Evolutionary conservation across 441 rosid species (phyloP).

Genomic region (Biscutella auriculata): DNA sequence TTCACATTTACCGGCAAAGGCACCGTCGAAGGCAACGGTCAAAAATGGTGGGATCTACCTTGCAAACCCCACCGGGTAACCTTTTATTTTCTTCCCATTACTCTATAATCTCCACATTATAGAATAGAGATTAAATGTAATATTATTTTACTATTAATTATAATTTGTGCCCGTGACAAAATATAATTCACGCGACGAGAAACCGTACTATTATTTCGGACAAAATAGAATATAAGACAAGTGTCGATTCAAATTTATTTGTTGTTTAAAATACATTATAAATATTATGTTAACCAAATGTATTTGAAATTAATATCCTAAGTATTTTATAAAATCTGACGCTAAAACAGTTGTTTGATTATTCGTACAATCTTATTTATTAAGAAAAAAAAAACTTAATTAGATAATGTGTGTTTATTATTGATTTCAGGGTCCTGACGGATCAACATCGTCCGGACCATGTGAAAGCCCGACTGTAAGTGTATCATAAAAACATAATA

Average conservation of each 20-base stretch:
- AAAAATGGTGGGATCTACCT: constrained; percentile 96
- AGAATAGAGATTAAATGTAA: no score
- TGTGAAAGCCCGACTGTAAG: constrained; percentile 88
- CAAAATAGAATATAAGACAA: no score
- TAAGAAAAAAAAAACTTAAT: background rate
- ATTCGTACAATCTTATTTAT: background rate
- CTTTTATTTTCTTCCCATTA: no score
- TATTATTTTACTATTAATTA: no score
- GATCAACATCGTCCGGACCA: constrained; percentile 46
- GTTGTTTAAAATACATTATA: no score
- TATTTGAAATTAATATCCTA: no score
- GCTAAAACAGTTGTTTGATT: no score
- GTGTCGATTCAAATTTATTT: no score
- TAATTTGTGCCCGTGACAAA: background rate
- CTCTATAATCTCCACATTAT: no score
- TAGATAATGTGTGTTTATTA: background rate
- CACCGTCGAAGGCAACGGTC: constrained; percentile 90
- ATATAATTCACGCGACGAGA: background rate
- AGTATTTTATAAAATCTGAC: no score
- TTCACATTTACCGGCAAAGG: constrained; percentile 68
- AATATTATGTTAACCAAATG: no score
- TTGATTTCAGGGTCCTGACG: constrained; percentile 52
- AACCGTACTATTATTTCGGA: constrained; percentile 8
- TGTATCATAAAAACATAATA: no score
- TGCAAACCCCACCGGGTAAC: constrained; percentile 95